Evolutionary conservation across 495 filamentous ascomycete genomes (phyloP), one percentile per base, ranked within the genome.

Genomic region (Acidomyces sp.): DNA sequence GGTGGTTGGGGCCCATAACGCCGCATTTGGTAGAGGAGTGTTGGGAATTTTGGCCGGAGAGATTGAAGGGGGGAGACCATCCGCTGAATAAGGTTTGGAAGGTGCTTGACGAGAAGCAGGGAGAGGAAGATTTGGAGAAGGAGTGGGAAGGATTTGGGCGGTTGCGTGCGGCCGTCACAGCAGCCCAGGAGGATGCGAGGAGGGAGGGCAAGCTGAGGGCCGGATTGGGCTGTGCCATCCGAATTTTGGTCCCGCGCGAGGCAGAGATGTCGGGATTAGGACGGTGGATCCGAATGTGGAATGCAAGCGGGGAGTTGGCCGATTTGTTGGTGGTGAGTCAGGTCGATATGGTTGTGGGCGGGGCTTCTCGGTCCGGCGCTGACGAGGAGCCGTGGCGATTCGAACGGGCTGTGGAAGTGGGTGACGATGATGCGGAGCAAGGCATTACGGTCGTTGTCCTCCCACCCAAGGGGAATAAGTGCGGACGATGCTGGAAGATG

Each of bases 21-120:
- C 90, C 90, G 0, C 57, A 87, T 22, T 69, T 99, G 3, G 77
- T 93, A 7, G 81, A 90, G 53, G 92, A 96, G 61, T 74, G 82
- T 1, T 93, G 83, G 84, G 74, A 78, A 10, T 71, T 86, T 57
- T 69, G 74, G 1, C 79, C 87, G 0, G 62, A 65, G 27, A 66
- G 62, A 44, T 59, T 93, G 55, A 74, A 75, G 47, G 21, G 28
- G 5, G 23, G 51, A 12, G 73, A 75, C 49, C 66, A 84, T 38
- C 72, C 77, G 0, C 57, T 70, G 18, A 55, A 85, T 6, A 60
- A 27, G 6, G 34, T 43, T 2, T 59, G 55, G 57, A 29, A 21
- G 20, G 31, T 22, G 16, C 26, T 19, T n/a, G 35, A 27, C 23
- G 23, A 28, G 9, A 3, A 6, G 40, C 24, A 9, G 23, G 24